Evolutionary conservation across 192 early-diverging fungal genomes (phyloP), one percentile per base, ranked within the genome.

Genomic region (Chytriomyces sp.): DNA sequence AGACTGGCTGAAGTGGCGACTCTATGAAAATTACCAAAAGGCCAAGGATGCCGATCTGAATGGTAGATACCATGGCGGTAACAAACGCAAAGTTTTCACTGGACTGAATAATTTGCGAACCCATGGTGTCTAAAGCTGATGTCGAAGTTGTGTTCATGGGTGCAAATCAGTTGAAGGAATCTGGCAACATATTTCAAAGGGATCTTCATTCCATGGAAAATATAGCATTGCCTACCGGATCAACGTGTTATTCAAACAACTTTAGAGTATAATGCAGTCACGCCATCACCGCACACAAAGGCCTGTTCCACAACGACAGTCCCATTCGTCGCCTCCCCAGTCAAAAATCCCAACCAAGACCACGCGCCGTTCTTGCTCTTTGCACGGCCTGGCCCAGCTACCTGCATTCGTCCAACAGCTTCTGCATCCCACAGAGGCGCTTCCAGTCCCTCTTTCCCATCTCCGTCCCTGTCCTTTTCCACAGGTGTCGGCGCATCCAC

Each of bases 261-360:
- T 59, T 39, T 52, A 7, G 73, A 36, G 44, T 74, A 74, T 17
- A 74, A 38, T n/a, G 39, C 63, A 5, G 63, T 74, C 60, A 74
- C 33, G 1, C 73, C 73, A 8, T 74, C 63, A 28, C 41, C 73
- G 40, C 61, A 64, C 19, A 55, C 73, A 74, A 74, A 65, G 2
- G 63, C 73, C 52, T 74, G 61, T 32, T 74, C 73, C 19, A 74
- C 64, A 17, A 57, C 14, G 22, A 49, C 44, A 22, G 44, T n/a
- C 44, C 22, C 17, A 14, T 0, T 14, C 44, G 22, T 49, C 44
- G 44, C 0, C 14, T 14, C 14, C 44, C 32, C 60, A 8, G 26
- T 6, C 6, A 28, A 2, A 17, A 25, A 59, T n/a, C 44, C 32
- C 19, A 31, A 12, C 62, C 55, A 55, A 10, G 22, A 19, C 25